Evolutionary conservation across 148 eudicot genomes (phyloP).

Genomic region (Amaranthus cruentus): DNA sequence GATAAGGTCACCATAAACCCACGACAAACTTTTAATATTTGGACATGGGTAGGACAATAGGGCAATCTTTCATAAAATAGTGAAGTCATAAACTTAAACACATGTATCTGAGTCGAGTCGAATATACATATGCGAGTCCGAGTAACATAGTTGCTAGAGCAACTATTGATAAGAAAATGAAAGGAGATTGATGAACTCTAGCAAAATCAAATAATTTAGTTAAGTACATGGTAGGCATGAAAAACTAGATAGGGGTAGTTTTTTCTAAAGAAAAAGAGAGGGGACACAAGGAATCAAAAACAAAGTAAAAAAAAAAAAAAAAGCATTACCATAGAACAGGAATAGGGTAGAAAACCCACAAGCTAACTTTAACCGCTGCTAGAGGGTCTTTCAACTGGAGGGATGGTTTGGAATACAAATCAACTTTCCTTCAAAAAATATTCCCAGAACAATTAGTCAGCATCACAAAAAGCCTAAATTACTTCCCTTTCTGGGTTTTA

Average conservation of each 20-base stretch:
- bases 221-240: background rate
- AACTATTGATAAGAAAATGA: too few relatives aligned
- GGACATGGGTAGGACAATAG: too few relatives aligned
- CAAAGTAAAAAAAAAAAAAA: conserved; percentile 19
- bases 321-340: conserved; percentile 14
- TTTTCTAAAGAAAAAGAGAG: conserved; percentile 20
- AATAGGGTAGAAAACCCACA: conserved; percentile 21
- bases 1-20: too few relatives aligned
- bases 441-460: conserved; percentile 31
- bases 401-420: conserved; percentile 17
- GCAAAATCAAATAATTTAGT: background rate
- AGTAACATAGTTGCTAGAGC: too few relatives aligned
- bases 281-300: conserved; percentile 33
- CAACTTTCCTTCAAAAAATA: conserved; percentile 26
- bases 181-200: too few relatives aligned
- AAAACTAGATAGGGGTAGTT: background rate
- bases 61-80: too few relatives aligned
- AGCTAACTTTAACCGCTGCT: conserved; percentile 24
- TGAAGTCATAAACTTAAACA: too few relatives aligned
- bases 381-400: conserved; percentile 29
- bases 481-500: conserved; percentile 15
- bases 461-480: conserved; percentile 20
- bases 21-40: too few relatives aligned
- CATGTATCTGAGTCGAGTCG: too few relatives aligned
- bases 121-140: too few relatives aligned